Evolutionary conservation across 495 filamentous ascomycete species (phyloP).

Genomic region (Trichoderma orchidacearum): DNA sequence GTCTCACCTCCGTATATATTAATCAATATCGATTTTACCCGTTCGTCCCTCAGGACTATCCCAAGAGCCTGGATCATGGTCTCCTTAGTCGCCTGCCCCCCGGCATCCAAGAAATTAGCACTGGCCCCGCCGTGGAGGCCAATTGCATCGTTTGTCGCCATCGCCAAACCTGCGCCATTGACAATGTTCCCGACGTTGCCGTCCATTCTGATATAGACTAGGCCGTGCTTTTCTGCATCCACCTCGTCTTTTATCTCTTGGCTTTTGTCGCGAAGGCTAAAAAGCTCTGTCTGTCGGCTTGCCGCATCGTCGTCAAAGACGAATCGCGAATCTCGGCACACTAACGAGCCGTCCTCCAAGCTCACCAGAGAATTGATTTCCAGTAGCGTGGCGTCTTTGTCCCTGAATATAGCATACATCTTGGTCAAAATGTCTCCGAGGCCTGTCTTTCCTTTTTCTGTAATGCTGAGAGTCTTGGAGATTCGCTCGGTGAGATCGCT

Average conservation of each 20-base stretch:
- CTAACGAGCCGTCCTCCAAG: conserved; percentile 12
- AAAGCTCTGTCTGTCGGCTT: conserved; percentile 52
- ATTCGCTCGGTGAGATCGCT: not conserved
- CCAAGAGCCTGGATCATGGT: conserved; percentile 69
- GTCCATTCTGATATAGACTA: conserved; percentile 52
- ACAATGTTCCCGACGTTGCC: conserved; percentile 61
- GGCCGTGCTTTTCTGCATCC: conserved; percentile 55
- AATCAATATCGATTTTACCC: conserved; percentile 67
- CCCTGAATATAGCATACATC: conserved; percentile 15
- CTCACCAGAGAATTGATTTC: conserved; percentile 22
- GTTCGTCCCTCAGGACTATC: conserved; percentile 52
- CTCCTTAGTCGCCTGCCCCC: conserved; percentile 77
- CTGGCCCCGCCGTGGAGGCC: conserved; percentile 47
- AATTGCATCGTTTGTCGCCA: conserved; percentile 83
- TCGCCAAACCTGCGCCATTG: conserved; percentile 81
- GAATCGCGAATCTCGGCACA: conserved; percentile 29
- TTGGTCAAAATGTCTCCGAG: conserved; percentile 15
- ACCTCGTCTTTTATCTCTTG: conserved; percentile 44
- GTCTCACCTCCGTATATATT: conserved; percentile 72
- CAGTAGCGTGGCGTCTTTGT: conserved; percentile 21
- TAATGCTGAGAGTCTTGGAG: not conserved
- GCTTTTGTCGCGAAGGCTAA: conserved; percentile 36
- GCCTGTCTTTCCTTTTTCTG: conserved; percentile 8
- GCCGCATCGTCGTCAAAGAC: conserved; percentile 73
- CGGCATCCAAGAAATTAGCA: conserved; percentile 81